A percentile compares a stretch with the other conserved stretches of the same genome.
phyloP scores from a whole-genome alignment of 169 alveolate species.

The Cyclospora cayetanensis region DNA sequence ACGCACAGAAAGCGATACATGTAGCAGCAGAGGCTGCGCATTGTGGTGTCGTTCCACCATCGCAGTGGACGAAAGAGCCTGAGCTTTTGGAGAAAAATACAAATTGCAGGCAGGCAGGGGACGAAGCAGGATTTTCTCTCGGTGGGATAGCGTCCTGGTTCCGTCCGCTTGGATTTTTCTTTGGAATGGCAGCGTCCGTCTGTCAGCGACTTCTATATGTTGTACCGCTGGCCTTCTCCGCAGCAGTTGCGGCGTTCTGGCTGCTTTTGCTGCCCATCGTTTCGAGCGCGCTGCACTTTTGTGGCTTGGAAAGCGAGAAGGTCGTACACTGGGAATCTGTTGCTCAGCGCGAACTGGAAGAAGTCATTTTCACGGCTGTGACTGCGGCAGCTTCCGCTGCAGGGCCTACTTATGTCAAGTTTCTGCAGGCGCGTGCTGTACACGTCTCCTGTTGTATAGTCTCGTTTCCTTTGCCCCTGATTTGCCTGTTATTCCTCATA shows the following conservation, averaged over 20 bases:
- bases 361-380: slow-evolving; percentile 43
- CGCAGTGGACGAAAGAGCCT: too few relatives aligned
- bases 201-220: slow-evolving; percentile 27
- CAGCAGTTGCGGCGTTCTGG: slow-evolving; percentile 51
- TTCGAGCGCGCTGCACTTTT: slow-evolving; percentile 3
- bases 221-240: slow-evolving; percentile 36
- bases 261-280: slow-evolving; percentile 25
- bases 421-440: slow-evolving; percentile 31
- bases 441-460: too few relatives aligned
- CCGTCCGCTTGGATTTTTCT: background rate
- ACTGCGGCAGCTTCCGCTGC: slow-evolving; percentile 64
- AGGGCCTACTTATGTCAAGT: slow-evolving; percentile 48
- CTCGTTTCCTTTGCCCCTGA: too few relatives aligned
- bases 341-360: slow-evolving; percentile 55
- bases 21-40: background rate
- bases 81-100: background rate
- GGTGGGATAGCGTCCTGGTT: background rate
- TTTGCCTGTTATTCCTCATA: too few relatives aligned
- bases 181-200: slow-evolving; percentile 7
- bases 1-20: background rate
- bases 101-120: background rate
- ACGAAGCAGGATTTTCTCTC: background rate
- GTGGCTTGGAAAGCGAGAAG: background rate
- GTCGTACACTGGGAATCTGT: slow-evolving; percentile 32
- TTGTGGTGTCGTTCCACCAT: background rate